Percentiles rank a stretch among this genome's conserved stretches.
Evolutionary conservation across 2,329 filamentous ascomycete species (phyloP).

Genomic region (Trichoderma sp.): DNA sequence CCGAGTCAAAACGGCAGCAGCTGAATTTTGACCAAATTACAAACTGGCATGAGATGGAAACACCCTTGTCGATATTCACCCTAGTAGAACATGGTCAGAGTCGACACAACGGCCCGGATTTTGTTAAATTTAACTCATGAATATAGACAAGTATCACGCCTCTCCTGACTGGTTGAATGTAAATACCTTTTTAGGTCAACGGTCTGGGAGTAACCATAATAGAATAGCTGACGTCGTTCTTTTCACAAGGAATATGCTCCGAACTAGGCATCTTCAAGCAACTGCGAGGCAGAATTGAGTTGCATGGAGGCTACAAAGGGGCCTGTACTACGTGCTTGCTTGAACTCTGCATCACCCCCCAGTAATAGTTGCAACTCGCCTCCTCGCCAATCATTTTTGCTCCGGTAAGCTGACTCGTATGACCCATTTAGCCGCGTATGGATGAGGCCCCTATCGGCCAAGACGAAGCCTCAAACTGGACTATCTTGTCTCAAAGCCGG

Average conservation of each 20-base stretch:
- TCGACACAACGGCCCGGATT: not conserved
- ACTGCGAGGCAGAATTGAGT: not conserved
- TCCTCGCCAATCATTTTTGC: not conserved
- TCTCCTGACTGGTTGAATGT: not conserved
- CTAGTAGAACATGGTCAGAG: not conserved
- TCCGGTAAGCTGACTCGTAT: slow-evolving; percentile 2
- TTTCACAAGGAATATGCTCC: not conserved
- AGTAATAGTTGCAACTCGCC: not conserved
- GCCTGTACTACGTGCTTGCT: not conserved
- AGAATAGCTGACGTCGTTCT: not conserved
- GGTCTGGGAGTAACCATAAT: not conserved
- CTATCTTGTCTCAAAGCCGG: not conserved
- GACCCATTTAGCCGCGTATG: not conserved
- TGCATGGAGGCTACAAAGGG: not conserved
- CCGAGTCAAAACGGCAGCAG: not conserved
- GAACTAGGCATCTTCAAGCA: not conserved
- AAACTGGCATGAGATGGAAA: too few species aligned
- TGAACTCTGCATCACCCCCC: not conserved
- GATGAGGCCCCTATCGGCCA: not conserved
- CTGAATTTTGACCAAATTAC: not conserved
- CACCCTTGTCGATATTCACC: not conserved
- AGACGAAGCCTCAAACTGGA: not conserved
- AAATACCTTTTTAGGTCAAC: not conserved
- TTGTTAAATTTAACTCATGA: not conserved
- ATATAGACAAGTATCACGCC: not conserved